Evolutionary conservation across 2,329 filamentous ascomycete species (phyloP), one percentile per base, ranked within the genome.

Genomic region (Aureobasidium sp.): DNA sequence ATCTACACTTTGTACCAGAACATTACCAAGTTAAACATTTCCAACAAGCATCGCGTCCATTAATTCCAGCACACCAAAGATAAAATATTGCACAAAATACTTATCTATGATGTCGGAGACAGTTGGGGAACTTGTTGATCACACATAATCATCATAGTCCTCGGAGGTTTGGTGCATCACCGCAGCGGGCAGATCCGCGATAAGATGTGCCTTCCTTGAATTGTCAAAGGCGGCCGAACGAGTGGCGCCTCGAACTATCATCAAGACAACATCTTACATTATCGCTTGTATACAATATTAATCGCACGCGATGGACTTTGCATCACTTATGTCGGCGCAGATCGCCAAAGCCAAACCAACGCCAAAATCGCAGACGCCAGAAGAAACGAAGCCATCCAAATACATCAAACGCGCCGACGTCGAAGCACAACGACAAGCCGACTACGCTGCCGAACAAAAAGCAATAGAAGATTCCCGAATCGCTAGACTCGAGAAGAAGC

Each of bases 301-400:
- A 53, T 32, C n/a, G n/a, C 13, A 42, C 72, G 80, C 65, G 67
- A 99, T 99, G 94, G 92, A 99, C 76, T 99, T 99, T 79, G 91
- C 91, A 64, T 85, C 91, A 39, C 80, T 99, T 52, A 96, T 99
- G 90, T 86, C 89, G 70, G 89, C 91, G 72, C 91, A 96, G 76
- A 94, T 99, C 70, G 85, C 89, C 70, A 95, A 94, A 75, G 82
- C 87, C 68, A 90, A 90, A 74, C 77, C 82, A 61, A 67, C 76
- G 46, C 67, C 76, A 46, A 68, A 77, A 58, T 66, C 75, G 26
- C 65, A 71, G 52, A 56, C 72, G 27, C 65, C 69, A 29, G 68
- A 72, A 32, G 63, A 69, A 63, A 62, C 71, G 44, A 74, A 77
- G 17, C 70, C 75, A 42, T 87, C 88, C 70, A 96, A 96, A 75